A percentile compares a stretch with the other conserved stretches of the same genome.
These are phyloP conservation scores for Komagataella ulmi DNA, from an alignment of 805 yeast species.

Conservation along the genomic window DNA sequence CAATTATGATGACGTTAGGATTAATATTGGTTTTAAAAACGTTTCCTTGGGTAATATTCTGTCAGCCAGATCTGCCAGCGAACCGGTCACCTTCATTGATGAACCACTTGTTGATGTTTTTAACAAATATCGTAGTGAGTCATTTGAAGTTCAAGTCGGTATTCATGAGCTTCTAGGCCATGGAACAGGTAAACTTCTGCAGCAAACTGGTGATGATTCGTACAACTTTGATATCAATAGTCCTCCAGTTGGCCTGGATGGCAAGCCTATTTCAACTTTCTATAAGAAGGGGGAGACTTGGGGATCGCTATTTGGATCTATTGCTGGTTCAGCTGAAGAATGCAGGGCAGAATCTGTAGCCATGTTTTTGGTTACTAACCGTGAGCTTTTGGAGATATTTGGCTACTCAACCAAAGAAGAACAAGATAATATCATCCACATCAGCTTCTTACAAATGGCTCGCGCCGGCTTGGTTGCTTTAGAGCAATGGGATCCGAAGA, in stretches of 20 bases:
- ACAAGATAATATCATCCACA: slow-evolving; percentile 49
- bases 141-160: slow-evolving; percentile 90
- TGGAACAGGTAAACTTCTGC: slow-evolving; percentile 76
- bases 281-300: slow-evolving; percentile 80
- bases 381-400: slow-evolving; percentile 56
- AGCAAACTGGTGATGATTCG: slow-evolving; percentile 36
- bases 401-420: slow-evolving; percentile 45
- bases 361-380: slow-evolving; percentile 60
- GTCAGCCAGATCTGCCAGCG: slow-evolving; percentile 58
- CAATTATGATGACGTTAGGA: slow-evolving; percentile 79
- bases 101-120: slow-evolving; percentile 40
- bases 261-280: slow-evolving; percentile 49
- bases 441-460: slow-evolving; percentile 72
- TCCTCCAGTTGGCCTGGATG: slow-evolving; percentile 51
- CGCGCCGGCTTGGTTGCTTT: slow-evolving; percentile 76
- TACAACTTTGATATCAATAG: slow-evolving; percentile 58
- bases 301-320: slow-evolving; percentile 74
- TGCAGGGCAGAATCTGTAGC: slow-evolving; percentile 91
- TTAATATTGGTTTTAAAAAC: slow-evolving; percentile 76
- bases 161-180: slow-evolving; percentile 87
- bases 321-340: slow-evolving; percentile 84
- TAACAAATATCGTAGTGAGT: slow-evolving; percentile 62
- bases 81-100: slow-evolving; percentile 53
- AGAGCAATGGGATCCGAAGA: slow-evolving; percentile 78
- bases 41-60: slow-evolving; percentile 82